Conservation (phyloP, 495 filamentous ascomycete genomes). For the Penicillium ochrochloron region DNA sequence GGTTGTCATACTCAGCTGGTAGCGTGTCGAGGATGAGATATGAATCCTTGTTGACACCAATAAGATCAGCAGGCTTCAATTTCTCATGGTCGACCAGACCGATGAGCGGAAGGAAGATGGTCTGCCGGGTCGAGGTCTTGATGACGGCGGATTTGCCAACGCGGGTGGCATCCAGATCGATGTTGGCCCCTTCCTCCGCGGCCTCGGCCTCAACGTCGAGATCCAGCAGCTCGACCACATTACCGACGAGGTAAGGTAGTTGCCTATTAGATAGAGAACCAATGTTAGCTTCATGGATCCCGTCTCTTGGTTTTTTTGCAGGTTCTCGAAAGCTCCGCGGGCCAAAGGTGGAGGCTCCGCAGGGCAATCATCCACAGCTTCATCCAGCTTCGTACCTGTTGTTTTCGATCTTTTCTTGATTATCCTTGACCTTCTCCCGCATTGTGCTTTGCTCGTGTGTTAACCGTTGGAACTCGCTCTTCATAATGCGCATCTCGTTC, state of each 20-base stretch:
- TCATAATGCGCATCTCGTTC: slow-evolving; percentile 98
- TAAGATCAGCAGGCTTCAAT: slow-evolving; percentile 92
- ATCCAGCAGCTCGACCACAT: slow-evolving; percentile 95
- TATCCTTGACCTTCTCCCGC: slow-evolving; percentile 99
- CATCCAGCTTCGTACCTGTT: slow-evolving; percentile 68
- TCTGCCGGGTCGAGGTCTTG: slow-evolving; percentile 99
- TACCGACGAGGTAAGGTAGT: slow-evolving; percentile 96
- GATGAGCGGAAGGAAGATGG: slow-evolving; percentile 97
- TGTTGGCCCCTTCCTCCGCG: slow-evolving; percentile 96
- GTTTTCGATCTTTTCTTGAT: slow-evolving; percentile 97
- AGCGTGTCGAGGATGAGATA: slow-evolving; percentile 98
- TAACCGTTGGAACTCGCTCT: slow-evolving; percentile 92
- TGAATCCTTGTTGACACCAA: slow-evolving; percentile 99
- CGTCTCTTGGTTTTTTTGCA: not conserved
- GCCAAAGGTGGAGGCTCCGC: slow-evolving; percentile 10
- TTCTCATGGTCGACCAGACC: slow-evolving; percentile 93
- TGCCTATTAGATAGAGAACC: slow-evolving; percentile 61
- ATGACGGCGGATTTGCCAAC: slow-evolving; percentile 99
- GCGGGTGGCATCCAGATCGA: slow-evolving; percentile 95
- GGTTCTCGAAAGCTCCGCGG: slow-evolving; percentile 23
- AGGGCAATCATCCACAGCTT: not conserved
- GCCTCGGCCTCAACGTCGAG: slow-evolving; percentile 96
- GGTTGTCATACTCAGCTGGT: slow-evolving; percentile 98
- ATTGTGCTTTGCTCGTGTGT: slow-evolving; percentile 93
- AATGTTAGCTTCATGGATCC: slow-evolving; percentile 17